phyloP scores from a whole-genome alignment of 352 stramenopile species.

The Pilasporangium apinafurcum region DNA sequence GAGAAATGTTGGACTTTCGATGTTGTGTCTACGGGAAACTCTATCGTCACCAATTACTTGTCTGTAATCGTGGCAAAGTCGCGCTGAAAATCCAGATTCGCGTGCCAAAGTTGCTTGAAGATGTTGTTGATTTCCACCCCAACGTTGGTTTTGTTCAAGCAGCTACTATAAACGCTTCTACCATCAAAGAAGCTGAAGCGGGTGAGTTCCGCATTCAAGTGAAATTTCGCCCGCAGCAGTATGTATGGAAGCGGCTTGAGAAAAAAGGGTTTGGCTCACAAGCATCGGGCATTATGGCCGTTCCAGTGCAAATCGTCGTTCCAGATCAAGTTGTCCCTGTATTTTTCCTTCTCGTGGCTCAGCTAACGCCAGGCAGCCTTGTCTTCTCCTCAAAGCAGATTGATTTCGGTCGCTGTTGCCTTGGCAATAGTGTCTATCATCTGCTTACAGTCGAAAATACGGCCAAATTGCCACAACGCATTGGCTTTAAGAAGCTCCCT shows the following conservation, averaged over 20 bases:
- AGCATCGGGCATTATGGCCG: slow-evolving; percentile 23
- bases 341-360: slow-evolving; percentile 25
- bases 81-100: slow-evolving; percentile 77
- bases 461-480: slow-evolving; percentile 23
- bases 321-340: slow-evolving; percentile 48
- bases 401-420: slow-evolving; percentile 26
- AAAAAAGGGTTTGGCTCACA: slow-evolving; percentile 36
- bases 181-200: neutral
- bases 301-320: slow-evolving; percentile 48
- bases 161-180: too few species aligned
- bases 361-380: slow-evolving; percentile 13
- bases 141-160: slow-evolving; percentile 84
- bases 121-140: slow-evolving; percentile 75
- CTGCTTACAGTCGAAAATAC: slow-evolving; percentile 21
- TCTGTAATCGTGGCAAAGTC: slow-evolving; percentile 87
- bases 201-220: slow-evolving; percentile 61
- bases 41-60: slow-evolving; percentile 70
- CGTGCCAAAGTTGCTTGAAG: slow-evolving; percentile 51
- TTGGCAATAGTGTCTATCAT: slow-evolving; percentile 28
- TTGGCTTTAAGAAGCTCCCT: slow-evolving; percentile 17
- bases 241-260: slow-evolving; percentile 37
- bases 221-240: slow-evolving; percentile 49
- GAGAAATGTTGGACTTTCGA: slow-evolving; percentile 52
- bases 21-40: slow-evolving; percentile 86
- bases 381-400: slow-evolving; percentile 10